Evolutionary conservation across 2,329 filamentous ascomycete species (phyloP), one percentile per base, ranked within the genome.

Genomic region (Podosphaera aphanis): DNA sequence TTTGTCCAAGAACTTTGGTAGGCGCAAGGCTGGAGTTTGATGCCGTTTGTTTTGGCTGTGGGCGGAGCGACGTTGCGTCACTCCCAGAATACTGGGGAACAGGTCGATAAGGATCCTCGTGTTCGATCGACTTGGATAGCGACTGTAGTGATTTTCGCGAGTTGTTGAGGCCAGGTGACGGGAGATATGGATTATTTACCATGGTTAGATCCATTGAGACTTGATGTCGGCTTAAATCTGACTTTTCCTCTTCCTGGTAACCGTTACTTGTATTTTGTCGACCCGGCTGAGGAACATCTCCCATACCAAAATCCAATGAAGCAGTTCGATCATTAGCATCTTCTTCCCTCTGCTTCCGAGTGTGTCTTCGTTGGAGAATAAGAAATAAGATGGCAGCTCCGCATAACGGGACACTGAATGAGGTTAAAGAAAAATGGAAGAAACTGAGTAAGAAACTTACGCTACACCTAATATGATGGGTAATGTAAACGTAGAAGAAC

Each of bases 301-400:
- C 83, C 57, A 94, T 63, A 31, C 90, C 90, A 59, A 94, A 98
- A 61, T 98, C 90, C 58, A 95, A 70, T 0, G 84, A 90, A 58
- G 80, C 86, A 62, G 92, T 83, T 53, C 83, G 83, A 61, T 94
- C 86, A 50, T 80, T 75, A 16, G 71, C 69, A 63, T 98, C 90
- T 63, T 98, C 90, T 48, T 69, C 64, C 46, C 68, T 67, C 51
- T 84, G 68, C 56, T 75, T 84, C 59, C 71, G 74, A 35, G 82
- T 63, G 56, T 84, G 80, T 60, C 83, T 73, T 45, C 83, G 74
- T 59, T 94, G 86, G 31, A 98, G 70, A 57, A 77, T 79, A 51
- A 86, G 57, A 35, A 94, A 65, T 1, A 84, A 71, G 42, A 74
- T 58, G 1, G 79, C 59, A 18, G 81, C 78, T 49, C 72, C 64